These are phyloP conservation scores for Suillus ampliporus DNA, from an alignment of 768 basidiomycete genomes.

Conservation along the genomic window DNA sequence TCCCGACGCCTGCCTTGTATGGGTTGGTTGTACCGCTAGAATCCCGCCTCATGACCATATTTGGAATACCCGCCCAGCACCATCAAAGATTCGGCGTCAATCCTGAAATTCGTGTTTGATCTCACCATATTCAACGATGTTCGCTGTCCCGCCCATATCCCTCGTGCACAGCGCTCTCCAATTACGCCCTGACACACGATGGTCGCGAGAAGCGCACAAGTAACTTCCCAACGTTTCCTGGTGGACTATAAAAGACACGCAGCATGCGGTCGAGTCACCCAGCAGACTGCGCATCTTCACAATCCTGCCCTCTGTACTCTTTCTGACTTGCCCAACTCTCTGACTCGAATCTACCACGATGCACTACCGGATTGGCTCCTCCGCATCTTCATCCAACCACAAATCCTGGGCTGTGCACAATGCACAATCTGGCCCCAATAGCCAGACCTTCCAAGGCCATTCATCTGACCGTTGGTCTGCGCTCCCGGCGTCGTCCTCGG, in stretches of 20 bases:
- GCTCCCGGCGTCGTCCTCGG: constrained; percentile 22
- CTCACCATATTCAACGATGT: constrained; percentile 26
- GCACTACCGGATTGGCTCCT: constrained; percentile 14
- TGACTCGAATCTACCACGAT: constrained; percentile 21
- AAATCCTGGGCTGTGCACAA: constrained; percentile 24
- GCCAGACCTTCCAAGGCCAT: constrained; percentile 13
- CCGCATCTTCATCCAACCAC: constrained; percentile 21
- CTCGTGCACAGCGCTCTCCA: constrained; percentile 8
- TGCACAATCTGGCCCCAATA: constrained; percentile 10
- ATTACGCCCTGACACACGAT: neutral
- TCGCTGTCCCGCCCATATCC: constrained; percentile 34
- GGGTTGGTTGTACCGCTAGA: constrained; percentile 21
- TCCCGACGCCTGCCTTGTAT: constrained; percentile 27
- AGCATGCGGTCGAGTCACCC: constrained; percentile 25
- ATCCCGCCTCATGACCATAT: constrained; percentile 20
- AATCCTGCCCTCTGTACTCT: constrained; percentile 2
- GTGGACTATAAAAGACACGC: constrained; percentile 35
- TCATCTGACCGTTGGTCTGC: neutral
- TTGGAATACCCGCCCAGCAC: constrained; percentile 22
- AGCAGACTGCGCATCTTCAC: constrained; percentile 15
- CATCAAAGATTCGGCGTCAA: constrained; percentile 13
- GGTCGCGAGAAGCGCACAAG: constrained; percentile 2
- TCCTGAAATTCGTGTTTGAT: constrained; percentile 13
- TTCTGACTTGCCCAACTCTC: neutral
- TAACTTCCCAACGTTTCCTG: constrained; percentile 27